These are phyloP conservation scores for Cupressus sempervirens DNA, from an alignment of 75 land plant genomes.

Conservation along the genomic window DNA sequence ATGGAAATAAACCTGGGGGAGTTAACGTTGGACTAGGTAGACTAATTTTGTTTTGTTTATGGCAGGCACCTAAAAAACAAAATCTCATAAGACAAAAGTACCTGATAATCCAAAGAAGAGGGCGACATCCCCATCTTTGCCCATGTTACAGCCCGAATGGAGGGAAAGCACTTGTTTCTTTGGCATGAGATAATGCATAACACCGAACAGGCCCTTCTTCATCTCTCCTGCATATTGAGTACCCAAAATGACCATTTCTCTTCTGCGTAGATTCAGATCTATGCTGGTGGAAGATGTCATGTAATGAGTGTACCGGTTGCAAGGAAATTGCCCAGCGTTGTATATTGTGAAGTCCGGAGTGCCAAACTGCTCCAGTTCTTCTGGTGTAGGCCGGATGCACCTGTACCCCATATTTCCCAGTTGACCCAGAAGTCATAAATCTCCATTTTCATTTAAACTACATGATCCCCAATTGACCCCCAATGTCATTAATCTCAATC, in stretches of 20 bases:
- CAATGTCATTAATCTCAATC: neutral
- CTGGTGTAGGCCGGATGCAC: constrained; percentile 98
- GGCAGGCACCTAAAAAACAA: neutral
- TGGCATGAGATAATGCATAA: constrained; percentile 99
- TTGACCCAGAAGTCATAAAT: constrained; percentile 7
- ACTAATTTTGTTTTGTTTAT: neutral
- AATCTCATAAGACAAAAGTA: constrained; percentile 16
- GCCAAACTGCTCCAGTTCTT: constrained; percentile 98
- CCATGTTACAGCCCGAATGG: constrained; percentile 99
- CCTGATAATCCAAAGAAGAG: constrained; percentile 99
- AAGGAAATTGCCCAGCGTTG: constrained; percentile 97
- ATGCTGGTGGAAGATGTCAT: constrained; percentile 99
- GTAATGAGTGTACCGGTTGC: constrained; percentile 97
- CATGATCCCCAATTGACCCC: constrained; percentile 19
- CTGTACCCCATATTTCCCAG: constrained; percentile 57
- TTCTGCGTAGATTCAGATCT: constrained; percentile 87
- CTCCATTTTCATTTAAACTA: neutral
- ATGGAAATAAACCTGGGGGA: no score
- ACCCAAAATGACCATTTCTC: constrained; percentile 97
- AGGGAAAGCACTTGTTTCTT: constrained; percentile 81
- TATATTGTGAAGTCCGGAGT: constrained; percentile 99
- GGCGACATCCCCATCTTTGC: constrained; percentile 96
- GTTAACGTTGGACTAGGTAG: neutral
- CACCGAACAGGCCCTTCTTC: constrained; percentile 97
- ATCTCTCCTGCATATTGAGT: constrained; percentile 99